Base-by-base conservation (phyloP, 805 yeast species). In the Metschnikowia rubicola region DNA sequence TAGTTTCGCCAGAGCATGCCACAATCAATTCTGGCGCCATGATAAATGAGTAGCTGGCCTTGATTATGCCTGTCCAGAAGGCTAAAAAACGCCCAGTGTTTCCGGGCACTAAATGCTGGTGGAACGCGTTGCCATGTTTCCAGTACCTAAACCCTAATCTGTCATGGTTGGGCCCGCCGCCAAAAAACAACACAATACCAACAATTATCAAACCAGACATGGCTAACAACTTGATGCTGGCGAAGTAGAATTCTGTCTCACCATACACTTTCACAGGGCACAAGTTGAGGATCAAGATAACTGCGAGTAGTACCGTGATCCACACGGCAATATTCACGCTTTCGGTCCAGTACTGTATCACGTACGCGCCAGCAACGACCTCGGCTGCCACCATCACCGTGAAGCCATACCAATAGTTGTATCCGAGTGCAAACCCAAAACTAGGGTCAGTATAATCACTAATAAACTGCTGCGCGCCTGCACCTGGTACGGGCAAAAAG, bases 1-100 rank as follows among this genome's bases (percentile, higher is more conserved):
- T 66, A 46, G 81, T 74, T 63, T 83, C 88, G n/a, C 82, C 76
- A n/a, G 81, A 77, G 31, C 82, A 72, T 43, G 77, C 63, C 8
- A 77, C 75, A 43, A 62, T 57, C 57, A 83, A 70, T 66, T 83
- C 88, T 13, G 87, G 87, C 34, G 58, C 53, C 48, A 55, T 57
- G 41, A 61, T 57, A 43, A 60, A 62, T n/a, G 66, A 55, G 52
- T 58, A 62, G 3, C 62, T 63, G 13, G 64, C 60, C 46, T 53
- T 59, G 50, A 62, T 56, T 17, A 62, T 51, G 17, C 62, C 61
- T 4, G 63, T 57, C 64, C 65, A 62, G 8, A 53, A 52, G 10
- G 55, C 36, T 35, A 62, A 53, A 35, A 52, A 61, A 9, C 58
- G 49, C 12, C 63, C 64, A 11, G 60, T 59, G 41, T 50, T n/a